Base-by-base conservation (phyloP, 169 alveolate genomes). In the Cryptosporidium viatorum region DNA sequence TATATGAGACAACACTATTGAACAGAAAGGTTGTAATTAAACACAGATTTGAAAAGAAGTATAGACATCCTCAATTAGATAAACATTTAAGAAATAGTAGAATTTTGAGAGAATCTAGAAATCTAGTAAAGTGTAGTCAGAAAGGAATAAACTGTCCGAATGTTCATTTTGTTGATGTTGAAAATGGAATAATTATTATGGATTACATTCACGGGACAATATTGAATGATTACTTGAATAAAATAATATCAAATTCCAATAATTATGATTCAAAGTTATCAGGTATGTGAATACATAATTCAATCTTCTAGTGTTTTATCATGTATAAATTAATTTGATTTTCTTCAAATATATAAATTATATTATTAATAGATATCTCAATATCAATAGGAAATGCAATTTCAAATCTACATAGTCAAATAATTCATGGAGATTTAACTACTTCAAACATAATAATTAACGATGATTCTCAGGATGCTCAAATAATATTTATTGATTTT, bases 341-440 rank as follows among this genome's bases (percentile, higher is more conserved):
- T 70, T 29, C 0, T 67, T 26, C 10, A 21, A 43, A n/a, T 45
- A 8, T 71, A 23, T 48, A 39, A 5, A 39, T 39, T 39, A 39
- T 41, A 41, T 9, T 9, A 16, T 71, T 18, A 26, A n/a, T 58
- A 80, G 89, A 80, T n/a, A 43, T 80, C 7, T 59, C 80, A 12
- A 21, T 21, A n/a, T 29, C 29, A 31, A 62, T 80, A 18, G 89
- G 89, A 41, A 29, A 10, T 41, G 43, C 89, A 39, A 80, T 80
- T 8, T 59, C 89, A 26, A 80, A 43, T 5, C 41, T 80, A 3
- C 89, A 80, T 10, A 26, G 43, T 48, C 65, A 65, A 37, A 55
- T 80, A 26, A 80, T 80, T 26, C 89, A 80, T 50, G 89, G 89
- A 3, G 89, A 80, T 29, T 39, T 80, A 62, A 80, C 89, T 21